Percentiles rank a stretch among this genome's conserved stretches.
Conservation (phyloP, 2,329 filamentous ascomycete species). For the Hirsutella thompsonii region DNA sequence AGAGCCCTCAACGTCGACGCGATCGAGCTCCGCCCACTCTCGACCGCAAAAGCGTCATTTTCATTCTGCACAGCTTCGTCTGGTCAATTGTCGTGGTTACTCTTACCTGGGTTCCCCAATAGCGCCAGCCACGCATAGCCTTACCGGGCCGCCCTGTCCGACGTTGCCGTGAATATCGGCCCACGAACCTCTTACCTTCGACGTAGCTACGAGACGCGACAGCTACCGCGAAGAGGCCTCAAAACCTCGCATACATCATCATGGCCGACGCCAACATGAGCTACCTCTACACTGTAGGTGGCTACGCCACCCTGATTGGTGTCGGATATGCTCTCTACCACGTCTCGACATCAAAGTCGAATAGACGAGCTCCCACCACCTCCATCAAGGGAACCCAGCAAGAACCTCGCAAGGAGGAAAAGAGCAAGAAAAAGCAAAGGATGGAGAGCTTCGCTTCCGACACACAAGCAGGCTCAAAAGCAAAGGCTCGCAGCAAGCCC, state of each 20-base stretch:
- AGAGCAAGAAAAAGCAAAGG: slow-evolving; percentile 34
- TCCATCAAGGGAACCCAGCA: slow-evolving; percentile 15
- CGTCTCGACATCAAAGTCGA: slow-evolving; percentile 20
- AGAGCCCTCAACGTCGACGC: slow-evolving; percentile 6
- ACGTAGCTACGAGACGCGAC: neutral
- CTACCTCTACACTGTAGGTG: slow-evolving; percentile 22
- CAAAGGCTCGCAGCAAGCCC: slow-evolving; percentile 18
- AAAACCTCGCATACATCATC: slow-evolving; percentile 3
- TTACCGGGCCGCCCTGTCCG: too few relatives aligned
- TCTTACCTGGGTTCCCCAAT: neutral
- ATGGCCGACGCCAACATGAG: slow-evolving; percentile 21
- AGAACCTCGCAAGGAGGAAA: slow-evolving; percentile 26
- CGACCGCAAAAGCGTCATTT: neutral
- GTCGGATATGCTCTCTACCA: slow-evolving; percentile 22
- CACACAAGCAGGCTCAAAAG: slow-evolving; percentile 23
- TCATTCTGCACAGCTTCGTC: neutral
- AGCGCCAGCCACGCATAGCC: neutral
- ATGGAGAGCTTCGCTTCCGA: slow-evolving; percentile 26
- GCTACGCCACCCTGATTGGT: slow-evolving; percentile 23
- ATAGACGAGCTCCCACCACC: slow-evolving; percentile 15
- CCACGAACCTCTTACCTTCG: neutral
- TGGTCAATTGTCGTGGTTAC: neutral
- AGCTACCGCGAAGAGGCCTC: neutral
- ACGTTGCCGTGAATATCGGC: too few relatives aligned
- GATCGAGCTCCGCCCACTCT: slow-evolving; percentile 1